Evolutionary conservation across 2,329 filamentous ascomycete genomes (phyloP), one percentile per base, ranked within the genome.

Genomic region (Xylariales sp.): DNA sequence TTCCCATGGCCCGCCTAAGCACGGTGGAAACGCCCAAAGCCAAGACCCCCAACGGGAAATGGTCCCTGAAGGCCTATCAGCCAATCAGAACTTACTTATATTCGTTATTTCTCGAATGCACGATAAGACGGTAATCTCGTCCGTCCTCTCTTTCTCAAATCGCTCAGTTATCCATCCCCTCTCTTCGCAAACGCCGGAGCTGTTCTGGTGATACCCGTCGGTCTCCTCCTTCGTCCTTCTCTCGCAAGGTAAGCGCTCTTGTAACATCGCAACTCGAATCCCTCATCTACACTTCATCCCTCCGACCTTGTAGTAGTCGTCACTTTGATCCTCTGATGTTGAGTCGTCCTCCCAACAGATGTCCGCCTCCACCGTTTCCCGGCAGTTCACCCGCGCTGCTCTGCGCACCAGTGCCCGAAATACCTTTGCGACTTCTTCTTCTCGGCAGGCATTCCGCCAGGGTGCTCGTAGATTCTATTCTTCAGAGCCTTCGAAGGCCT

Each of bases 391-490:
- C 62, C 76, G 76, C 60, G 69, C 74, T 51, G 71, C 82, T 44
- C 68, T 83, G 59, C 78, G 78, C 57, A 70, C 76, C 54, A 64
- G 73, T 40, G 66, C 77, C 32, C 80, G 76, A 56, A 76, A 70
- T 56, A 70, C 78, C 50, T 75, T 86, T 61, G 68, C 71, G 51
- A 70, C 74, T 42, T 71, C 74, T 33, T 71, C 74, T 33, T 73
- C 76, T 41, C 78, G 84, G 53, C 78, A 84, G 56, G 75, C 79
- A 52, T 82, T 89, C 73, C 85, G 84, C 64, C 80, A 82, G 60
- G 75, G 84, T 57, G 80, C 80, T 57, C 85, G 83, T 53, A 86
- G 88, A 52, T 82, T 82, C 66, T 95, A 94, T 70, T 84, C 89
- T 32, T 84, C 85, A 42, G 82, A 81, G 65, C 68, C 79, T 40